A percentile compares a stretch with the other conserved stretches of the same genome.
Evolutionary conservation across 108 stramenopile genomes (phyloP).

Genomic region (Nannochloropsis granulata): DNA sequence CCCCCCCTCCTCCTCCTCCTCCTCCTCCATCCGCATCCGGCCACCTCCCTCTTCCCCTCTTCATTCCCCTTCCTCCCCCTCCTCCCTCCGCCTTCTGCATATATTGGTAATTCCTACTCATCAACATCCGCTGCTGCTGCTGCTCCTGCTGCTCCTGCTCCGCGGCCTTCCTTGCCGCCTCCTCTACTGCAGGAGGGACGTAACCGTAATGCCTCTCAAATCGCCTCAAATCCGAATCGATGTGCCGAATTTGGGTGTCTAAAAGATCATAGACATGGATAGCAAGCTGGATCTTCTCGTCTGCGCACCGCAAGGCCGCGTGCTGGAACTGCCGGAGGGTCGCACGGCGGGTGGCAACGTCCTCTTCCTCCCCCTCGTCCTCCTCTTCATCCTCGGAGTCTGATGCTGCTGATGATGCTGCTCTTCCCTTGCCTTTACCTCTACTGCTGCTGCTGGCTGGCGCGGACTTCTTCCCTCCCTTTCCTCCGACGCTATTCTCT

Average conservation of each 20-base stretch:
- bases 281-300: neutral
- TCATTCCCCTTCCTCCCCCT: neutral
- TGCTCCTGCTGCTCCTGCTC: neutral
- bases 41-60: neutral
- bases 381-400: neutral
- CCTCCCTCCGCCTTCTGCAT: no score
- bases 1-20: neutral
- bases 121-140: no score
- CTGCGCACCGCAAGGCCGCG: neutral
- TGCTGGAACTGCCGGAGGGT: neutral
- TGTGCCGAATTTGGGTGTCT: neutral
- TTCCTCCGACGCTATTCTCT: neutral
- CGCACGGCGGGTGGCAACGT: neutral
- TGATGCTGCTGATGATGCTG: no score
- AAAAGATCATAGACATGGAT: neutral
- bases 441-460: neutral
- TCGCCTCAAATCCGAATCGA: neutral
- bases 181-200: neutral
- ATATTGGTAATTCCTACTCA: no score
- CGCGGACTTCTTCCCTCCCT: neutral
- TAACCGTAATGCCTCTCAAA: neutral
- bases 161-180: neutral
- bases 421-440: neutral
- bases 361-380: neutral
- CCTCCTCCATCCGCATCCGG: neutral